Base-by-base conservation (phyloP, 2,329 filamentous ascomycete genomes). In the Tolypocladium ophioglossoides region DNA sequence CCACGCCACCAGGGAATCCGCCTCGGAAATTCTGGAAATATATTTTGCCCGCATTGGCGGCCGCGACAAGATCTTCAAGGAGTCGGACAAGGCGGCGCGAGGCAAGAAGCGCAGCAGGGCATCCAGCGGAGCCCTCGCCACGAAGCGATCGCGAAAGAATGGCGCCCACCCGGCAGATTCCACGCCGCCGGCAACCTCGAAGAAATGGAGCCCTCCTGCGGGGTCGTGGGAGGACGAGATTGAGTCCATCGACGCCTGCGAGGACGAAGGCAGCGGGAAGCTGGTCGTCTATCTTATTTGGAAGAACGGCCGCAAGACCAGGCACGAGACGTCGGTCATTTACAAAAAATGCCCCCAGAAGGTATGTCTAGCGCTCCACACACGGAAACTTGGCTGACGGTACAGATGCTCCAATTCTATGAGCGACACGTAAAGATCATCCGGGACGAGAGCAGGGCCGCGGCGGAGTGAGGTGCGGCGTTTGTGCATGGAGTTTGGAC, bases 161-260 rank as follows among this genome's bases (percentile, higher is more conserved):
- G 75, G 72, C 50, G 68, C 74, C 51, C 76, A 84, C 58, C 79
- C 79, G 0, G 66, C 63, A 2, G 73, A 76, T 2, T 64, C 72
- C 16, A 75, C 76, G 10, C 74, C 80, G 0, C 78, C 81, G 0
- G 69, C 70, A 1, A 73, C 72, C 32, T 66, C 65, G 2, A 72
- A 71, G 53, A 70, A 70, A 53, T 90, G 86, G 80, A 79, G 78
- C 54, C 85, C 86, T 2, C 89, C 89, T 0, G 75, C 78, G 2
- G 88, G 88, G 9, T 84, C 78, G 35, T 94, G 89, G 89, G 89
- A 94, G 60, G 81, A 89, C 12, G 77, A 87, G 2, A 81, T 92
- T 27, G 76, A 79, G 22, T 74, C 75, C 1, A 84, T 94, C 35
- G 87, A 91, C 59, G 87, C 85, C 0, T 86, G 87, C 55, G 81